A percentile compares a stretch with the other conserved stretches of the same genome.
These are phyloP conservation scores for Hanseniaspora lachancei DNA, from an alignment of 805 yeast species.

Conservation along the genomic window DNA sequence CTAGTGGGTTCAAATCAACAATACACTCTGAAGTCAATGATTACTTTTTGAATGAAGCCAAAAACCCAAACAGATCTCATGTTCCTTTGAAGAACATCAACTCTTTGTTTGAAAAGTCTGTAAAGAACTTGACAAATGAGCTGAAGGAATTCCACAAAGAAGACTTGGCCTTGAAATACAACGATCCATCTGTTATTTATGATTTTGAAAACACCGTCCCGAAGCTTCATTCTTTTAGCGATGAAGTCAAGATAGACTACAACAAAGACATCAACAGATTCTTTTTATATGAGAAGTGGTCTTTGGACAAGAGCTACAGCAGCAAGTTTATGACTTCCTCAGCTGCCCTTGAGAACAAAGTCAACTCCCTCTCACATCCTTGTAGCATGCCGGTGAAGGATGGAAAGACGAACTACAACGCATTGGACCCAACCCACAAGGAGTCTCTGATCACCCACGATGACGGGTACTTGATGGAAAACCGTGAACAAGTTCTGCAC, in stretches of 20 bases:
- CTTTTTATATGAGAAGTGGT: constrained; percentile 7
- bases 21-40: not conserved
- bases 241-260: not conserved
- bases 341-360: not conserved
- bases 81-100: not conserved
- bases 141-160: not conserved
- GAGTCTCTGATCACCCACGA: constrained; percentile 4
- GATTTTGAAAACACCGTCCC: constrained; percentile 8
- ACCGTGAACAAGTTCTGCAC: not conserved
- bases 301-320: not conserved
- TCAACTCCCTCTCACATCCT: not conserved
- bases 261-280: constrained; percentile 7
- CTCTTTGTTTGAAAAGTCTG: not conserved
- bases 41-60: not conserved
- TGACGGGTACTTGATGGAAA: not conserved
- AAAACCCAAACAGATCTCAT: not conserved
- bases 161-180: not conserved
- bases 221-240: constrained; percentile 1
- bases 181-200: constrained; percentile 1
- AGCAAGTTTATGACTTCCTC: not conserved
- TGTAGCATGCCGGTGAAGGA: not conserved
- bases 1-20: not conserved
- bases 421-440: constrained; percentile 2
- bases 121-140: not conserved
- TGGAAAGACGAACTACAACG: not conserved